phyloP scores from a whole-genome alignment of 1,284 basidiomycete genomes.

The Trametes versicolor region DNA sequence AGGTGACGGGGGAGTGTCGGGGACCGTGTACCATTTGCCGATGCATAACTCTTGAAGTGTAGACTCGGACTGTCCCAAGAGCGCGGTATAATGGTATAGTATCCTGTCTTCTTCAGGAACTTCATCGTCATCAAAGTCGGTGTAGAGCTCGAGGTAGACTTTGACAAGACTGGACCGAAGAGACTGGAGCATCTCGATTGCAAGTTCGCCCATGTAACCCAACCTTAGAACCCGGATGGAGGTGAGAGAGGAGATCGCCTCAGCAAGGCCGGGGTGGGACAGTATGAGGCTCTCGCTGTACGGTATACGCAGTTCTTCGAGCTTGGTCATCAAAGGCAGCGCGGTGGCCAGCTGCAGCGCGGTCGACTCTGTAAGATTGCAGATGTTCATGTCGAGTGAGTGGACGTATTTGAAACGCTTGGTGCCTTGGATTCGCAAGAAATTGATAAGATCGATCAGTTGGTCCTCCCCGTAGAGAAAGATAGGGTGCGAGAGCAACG shows the following conservation, averaged over 20 bases:
- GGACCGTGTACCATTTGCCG: too few relatives aligned
- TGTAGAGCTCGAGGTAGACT: neutral
- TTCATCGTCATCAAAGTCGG: neutral
- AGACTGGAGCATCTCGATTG: neutral
- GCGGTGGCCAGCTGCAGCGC: neutral
- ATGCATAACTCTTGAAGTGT: neutral
- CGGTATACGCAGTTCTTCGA: neutral
- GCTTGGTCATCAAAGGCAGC: neutral
- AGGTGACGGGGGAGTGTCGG: too few relatives aligned
- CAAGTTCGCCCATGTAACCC: neutral
- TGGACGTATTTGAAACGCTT: neutral
- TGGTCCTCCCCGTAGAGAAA: neutral
- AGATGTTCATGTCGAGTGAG: neutral
- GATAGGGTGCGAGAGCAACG: neutral
- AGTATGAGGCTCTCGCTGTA: neutral
- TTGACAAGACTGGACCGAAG: neutral
- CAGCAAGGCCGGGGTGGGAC: neutral
- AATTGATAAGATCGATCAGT: neutral
- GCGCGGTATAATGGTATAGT: neutral
- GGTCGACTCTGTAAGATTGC: neutral
- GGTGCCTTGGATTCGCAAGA: neutral
- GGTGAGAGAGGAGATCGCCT: neutral
- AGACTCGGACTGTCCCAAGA: neutral
- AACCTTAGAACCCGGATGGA: neutral
- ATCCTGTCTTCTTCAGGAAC: neutral